A percentile compares a stretch with the other conserved stretches of the same genome.
Evolutionary conservation across 495 filamentous ascomycete genomes (phyloP).

Genomic region (Terfezia claveryi): DNA sequence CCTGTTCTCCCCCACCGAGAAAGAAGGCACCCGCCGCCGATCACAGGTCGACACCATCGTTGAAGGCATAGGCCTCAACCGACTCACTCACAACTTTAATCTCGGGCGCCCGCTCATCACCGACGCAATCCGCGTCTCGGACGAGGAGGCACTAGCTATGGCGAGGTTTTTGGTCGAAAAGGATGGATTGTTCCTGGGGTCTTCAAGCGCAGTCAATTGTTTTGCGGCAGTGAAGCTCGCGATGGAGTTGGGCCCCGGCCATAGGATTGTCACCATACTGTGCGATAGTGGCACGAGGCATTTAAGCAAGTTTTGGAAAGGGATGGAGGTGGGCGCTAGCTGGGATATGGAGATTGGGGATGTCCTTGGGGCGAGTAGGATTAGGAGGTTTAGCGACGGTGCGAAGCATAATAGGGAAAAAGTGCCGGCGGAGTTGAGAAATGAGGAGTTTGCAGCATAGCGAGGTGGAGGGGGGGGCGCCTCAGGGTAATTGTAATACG

Average conservation of each 20-base stretch:
- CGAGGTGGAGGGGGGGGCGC: too few species aligned
- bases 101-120: slow-evolving; percentile 63
- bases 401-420: too few species aligned
- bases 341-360: slow-evolving; percentile 18
- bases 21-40: slow-evolving; percentile 68
- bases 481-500: too few species aligned
- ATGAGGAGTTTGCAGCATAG: too few species aligned
- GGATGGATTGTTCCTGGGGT: slow-evolving; percentile 85
- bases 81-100: slow-evolving; percentile 79
- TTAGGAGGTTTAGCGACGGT: too few species aligned
- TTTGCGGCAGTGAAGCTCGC: slow-evolving; percentile 67
- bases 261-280: slow-evolving; percentile 70
- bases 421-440: too few species aligned
- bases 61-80: slow-evolving; percentile 87
- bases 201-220: slow-evolving; percentile 90
- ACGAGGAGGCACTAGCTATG: slow-evolving; percentile 81
- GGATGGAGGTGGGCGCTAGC: slow-evolving; percentile 40
- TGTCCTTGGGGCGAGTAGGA: slow-evolving; percentile 13
- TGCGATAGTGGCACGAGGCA: slow-evolving; percentile 85
- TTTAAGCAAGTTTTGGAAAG: slow-evolving; percentile 84
- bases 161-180: slow-evolving; percentile 87
- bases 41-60: slow-evolving; percentile 90
- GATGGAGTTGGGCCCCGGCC: slow-evolving; percentile 47
- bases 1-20: slow-evolving; percentile 77
- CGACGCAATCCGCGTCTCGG: slow-evolving; percentile 76